Conservation (phyloP, 208 protist species). For the Lotmaria passim region DNA sequence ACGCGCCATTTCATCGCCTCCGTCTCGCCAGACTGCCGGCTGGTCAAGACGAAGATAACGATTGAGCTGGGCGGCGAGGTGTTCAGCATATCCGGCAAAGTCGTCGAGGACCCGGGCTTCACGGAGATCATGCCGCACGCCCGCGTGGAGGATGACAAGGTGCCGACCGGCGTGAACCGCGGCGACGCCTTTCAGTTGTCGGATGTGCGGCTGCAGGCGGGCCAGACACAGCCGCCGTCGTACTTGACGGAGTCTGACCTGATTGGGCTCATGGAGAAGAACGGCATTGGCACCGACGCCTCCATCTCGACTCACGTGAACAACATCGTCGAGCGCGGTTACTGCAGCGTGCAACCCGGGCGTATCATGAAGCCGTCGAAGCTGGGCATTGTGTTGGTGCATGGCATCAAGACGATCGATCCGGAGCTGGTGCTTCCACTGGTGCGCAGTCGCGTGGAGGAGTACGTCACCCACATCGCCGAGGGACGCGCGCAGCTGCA, state of each 20-base stretch:
- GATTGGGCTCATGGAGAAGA: slow-evolving; percentile 97
- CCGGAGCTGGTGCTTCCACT: slow-evolving; percentile 92
- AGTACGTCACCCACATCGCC: slow-evolving; percentile 93
- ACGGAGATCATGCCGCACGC: slow-evolving; percentile 84
- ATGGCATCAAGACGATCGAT: slow-evolving; percentile 95
- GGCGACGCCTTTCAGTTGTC: slow-evolving; percentile 84
- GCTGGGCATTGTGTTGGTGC: slow-evolving; percentile 93
- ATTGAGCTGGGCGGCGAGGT: slow-evolving; percentile 82
- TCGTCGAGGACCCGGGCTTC: slow-evolving; percentile 86
- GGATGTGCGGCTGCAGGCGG: slow-evolving; percentile 76
- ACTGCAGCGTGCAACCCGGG: slow-evolving; percentile 85
- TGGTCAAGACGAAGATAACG: slow-evolving; percentile 72
- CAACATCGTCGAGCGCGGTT: slow-evolving; percentile 94
- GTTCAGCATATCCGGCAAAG: slow-evolving; percentile 75
- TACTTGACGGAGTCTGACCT: slow-evolving; percentile 98
- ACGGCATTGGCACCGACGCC: slow-evolving; percentile 99
- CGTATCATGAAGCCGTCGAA: slow-evolving; percentile 93
- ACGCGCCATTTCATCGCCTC: slow-evolving; percentile 90
- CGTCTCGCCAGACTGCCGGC: slow-evolving; percentile 78
- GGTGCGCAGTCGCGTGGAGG: slow-evolving; percentile 93
- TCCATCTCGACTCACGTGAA: slow-evolving; percentile 99
- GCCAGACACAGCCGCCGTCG: slow-evolving; percentile 92
- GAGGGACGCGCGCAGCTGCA: slow-evolving; percentile 83
- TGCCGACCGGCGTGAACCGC: slow-evolving; percentile 63
- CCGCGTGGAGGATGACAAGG: slow-evolving; percentile 73